Evolutionary conservation across 495 filamentous ascomycete genomes (phyloP).

Genomic region (Lasiosphaeriaceae sp.): DNA sequence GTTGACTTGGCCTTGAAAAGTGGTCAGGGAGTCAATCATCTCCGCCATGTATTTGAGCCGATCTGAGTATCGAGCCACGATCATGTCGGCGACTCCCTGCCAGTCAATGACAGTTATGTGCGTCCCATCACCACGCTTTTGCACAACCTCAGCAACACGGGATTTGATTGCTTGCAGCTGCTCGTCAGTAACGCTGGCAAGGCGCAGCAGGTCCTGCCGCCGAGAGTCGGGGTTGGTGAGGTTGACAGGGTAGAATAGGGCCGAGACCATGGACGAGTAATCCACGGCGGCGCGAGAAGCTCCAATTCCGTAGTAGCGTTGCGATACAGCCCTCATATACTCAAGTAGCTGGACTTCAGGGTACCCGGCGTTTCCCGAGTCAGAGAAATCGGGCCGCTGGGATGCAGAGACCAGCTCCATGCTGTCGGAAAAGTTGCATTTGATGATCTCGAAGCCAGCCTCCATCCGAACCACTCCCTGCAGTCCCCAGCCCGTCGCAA

Average conservation of each 20-base stretch:
- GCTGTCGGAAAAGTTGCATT: conserved; percentile 53
- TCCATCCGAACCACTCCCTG: conserved; percentile 66
- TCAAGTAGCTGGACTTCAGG: neutral
- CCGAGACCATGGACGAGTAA: conserved; percentile 59
- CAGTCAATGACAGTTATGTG: conserved; percentile 42
- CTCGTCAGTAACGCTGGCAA: conserved; percentile 32
- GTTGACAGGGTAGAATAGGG: conserved; percentile 52
- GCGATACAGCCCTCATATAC: conserved; percentile 36
- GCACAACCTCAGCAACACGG: conserved; percentile 40
- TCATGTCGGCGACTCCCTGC: conserved; percentile 59
- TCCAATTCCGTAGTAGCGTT: conserved; percentile 59
- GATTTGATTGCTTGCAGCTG: conserved; percentile 40
- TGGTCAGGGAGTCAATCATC: conserved; percentile 26
- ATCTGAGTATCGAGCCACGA: conserved; percentile 54
- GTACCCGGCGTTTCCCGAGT: neutral
- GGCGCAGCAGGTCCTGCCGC: conserved; percentile 41
- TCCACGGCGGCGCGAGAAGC: conserved; percentile 51
- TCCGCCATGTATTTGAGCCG: conserved; percentile 47
- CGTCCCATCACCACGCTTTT: conserved; percentile 10
- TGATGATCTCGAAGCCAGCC: conserved; percentile 64
- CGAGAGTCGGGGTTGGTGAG: conserved; percentile 45
- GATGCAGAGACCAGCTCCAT: conserved; percentile 18
- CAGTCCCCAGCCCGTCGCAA: conserved; percentile 49
- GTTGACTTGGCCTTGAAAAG: conserved; percentile 44
- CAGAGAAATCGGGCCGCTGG: conserved; percentile 6